phyloP scores from a whole-genome alignment of 1,284 basidiomycete species.

The Puccinia hordei region DNA sequence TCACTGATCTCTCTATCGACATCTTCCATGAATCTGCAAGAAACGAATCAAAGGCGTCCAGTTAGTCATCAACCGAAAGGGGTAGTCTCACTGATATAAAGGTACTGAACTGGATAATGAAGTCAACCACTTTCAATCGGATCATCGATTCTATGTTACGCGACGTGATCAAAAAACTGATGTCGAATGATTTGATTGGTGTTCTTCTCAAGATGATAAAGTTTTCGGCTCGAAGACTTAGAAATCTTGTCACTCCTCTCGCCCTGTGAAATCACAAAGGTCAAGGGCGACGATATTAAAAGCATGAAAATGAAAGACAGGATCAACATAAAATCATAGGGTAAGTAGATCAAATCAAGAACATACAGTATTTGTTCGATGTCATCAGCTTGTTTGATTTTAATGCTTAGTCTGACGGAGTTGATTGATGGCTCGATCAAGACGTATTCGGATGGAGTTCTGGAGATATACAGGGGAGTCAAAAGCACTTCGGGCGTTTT shows the following conservation, averaged over 20 bases:
- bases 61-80: constrained; percentile 2
- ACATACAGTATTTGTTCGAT: constrained; percentile 91
- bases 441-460: constrained; percentile 95
- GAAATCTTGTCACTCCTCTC: constrained; percentile 98
- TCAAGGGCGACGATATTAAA: no score
- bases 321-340: background rate
- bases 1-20: constrained; percentile 65
- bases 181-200: constrained; percentile 95
- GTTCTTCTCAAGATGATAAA: constrained; percentile 95
- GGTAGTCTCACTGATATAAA: background rate
- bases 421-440: constrained; percentile 96
- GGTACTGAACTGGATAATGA: constrained; percentile 82
- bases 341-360: background rate
- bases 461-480: constrained; percentile 86
- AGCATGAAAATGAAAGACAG: background rate
- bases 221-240: constrained; percentile 97
- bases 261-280: constrained; percentile 7
- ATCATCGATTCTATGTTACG: constrained; percentile 95
- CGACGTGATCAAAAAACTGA: constrained; percentile 98
- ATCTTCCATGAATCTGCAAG: constrained; percentile 59
- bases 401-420: constrained; percentile 91
- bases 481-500: constrained; percentile 90
- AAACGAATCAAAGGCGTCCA: constrained; percentile 55
- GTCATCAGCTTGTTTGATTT: constrained; percentile 99
- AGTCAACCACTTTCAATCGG: constrained; percentile 99